Evolutionary conservation across 2,329 filamentous ascomycete genomes (phyloP).

Genomic region (Monilinia fructicola): DNA sequence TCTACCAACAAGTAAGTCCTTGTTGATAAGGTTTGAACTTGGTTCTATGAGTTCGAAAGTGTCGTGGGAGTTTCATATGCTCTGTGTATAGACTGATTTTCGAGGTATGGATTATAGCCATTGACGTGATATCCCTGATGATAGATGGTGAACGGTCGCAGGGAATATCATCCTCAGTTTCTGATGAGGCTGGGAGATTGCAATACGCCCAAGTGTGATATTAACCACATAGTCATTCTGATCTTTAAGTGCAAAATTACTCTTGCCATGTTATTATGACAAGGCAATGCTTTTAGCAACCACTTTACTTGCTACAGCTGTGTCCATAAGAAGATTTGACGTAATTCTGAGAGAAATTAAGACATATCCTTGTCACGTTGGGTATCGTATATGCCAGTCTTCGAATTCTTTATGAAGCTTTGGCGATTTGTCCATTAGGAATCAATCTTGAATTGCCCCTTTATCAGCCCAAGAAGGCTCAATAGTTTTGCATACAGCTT

Average conservation of each 20-base stretch:
- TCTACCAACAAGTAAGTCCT: neutral
- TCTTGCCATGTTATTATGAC: neutral
- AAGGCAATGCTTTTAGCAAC: neutral
- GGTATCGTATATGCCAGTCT: too few relatives aligned
- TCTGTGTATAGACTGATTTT: neutral
- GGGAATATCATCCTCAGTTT: neutral
- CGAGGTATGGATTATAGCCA: too few relatives aligned
- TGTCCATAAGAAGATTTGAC: neutral
- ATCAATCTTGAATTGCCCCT: conserved; percentile 57
- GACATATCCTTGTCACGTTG: too few relatives aligned
- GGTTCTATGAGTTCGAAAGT: too few relatives aligned
- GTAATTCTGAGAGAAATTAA: neutral
- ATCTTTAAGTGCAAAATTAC: neutral
- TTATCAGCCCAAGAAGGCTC: conserved; percentile 63
- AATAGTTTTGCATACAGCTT: conserved; percentile 68
- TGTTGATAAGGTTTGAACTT: neutral
- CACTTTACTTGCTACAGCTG: neutral
- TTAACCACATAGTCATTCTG: neutral
- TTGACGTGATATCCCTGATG: neutral
- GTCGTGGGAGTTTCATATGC: neutral
- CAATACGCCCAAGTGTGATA: neutral
- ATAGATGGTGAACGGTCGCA: neutral
- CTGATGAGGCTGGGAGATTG: neutral
- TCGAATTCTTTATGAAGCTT: neutral
- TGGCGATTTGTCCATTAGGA: too few relatives aligned